A percentile compares a stretch with the other conserved stretches of the same genome.
Conservation (phyloP, 306 rosid species). For the Geum urbanum region DNA sequence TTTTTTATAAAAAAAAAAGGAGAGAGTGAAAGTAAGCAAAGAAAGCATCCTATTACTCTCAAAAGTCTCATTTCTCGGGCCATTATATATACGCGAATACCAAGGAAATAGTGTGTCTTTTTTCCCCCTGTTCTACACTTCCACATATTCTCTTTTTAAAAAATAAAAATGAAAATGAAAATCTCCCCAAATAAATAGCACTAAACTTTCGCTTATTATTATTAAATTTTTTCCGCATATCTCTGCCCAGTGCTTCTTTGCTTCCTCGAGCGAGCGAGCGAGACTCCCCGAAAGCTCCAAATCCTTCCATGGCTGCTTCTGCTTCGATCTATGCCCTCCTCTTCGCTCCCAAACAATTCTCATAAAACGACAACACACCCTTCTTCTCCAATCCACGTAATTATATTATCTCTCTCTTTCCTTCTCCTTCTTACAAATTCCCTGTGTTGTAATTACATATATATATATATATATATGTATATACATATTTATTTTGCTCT, state of each 20-base stretch:
- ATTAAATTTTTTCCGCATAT: neutral
- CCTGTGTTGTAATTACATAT: no score
- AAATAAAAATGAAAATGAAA: no score
- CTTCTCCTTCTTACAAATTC: no score
- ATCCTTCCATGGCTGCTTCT: constrained; percentile 39
- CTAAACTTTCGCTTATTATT: constrained; percentile 4
- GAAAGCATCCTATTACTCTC: constrained; percentile 27
- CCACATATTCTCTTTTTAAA: neutral
- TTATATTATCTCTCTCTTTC: constrained; percentile 7
- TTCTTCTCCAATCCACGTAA: constrained; percentile 47
- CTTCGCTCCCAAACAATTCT: constrained; percentile 35
- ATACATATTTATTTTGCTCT: no score
- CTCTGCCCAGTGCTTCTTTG: constrained; percentile 21
- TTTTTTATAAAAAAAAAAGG: constrained; percentile 3
- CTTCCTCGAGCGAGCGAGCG: constrained; percentile 29
- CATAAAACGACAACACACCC: constrained; percentile 20
- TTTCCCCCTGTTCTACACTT: constrained; percentile 43
- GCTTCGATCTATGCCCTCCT: constrained; percentile 51
- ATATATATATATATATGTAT: no score
- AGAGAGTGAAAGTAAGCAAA: constrained; percentile 11
- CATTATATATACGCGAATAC: constrained; percentile 37
- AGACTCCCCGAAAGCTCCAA: constrained; percentile 38
- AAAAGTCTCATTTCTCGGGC: constrained; percentile 57
- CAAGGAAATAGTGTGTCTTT: constrained; percentile 19
- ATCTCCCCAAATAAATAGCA: neutral